phyloP scores from a whole-genome alignment of 768 basidiomycete species.

The Lentinula lateritia region DNA sequence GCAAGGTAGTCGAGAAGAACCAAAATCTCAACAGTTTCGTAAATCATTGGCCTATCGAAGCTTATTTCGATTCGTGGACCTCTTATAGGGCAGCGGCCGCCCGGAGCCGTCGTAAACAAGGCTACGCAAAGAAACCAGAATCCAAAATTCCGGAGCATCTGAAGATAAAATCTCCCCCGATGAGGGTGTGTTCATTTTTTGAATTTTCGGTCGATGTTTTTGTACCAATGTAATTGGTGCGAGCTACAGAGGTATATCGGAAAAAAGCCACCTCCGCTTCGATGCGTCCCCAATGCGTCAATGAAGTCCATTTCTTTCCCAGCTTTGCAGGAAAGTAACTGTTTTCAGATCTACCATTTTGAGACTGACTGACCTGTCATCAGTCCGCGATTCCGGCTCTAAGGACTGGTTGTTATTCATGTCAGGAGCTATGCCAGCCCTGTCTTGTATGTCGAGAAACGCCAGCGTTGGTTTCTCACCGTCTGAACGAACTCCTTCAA shows the following conservation, averaged over 20 bases:
- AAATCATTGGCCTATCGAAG: not conserved
- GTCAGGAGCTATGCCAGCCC: not conserved
- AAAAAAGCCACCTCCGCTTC: not conserved
- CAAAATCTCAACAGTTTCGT: not conserved
- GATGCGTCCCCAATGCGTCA: not conserved
- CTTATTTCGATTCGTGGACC: not conserved
- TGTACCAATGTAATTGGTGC: not conserved
- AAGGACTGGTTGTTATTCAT: no score
- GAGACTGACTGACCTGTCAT: not conserved
- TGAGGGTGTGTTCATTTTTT: not conserved
- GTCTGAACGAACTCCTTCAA: not conserved
- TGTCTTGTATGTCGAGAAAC: not conserved
- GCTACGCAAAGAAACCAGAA: not conserved
- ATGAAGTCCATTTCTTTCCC: not conserved
- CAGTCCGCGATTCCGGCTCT: not conserved
- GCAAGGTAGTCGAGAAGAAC: not conserved
- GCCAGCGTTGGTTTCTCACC: not conserved
- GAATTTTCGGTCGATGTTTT: not conserved
- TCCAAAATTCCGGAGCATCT: not conserved
- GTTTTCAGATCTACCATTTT: not conserved
- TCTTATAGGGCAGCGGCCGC: not conserved
- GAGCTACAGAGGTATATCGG: not conserved
- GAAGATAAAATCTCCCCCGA: not conserved
- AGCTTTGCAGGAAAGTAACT: not conserved
- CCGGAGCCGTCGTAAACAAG: no score